These are phyloP conservation scores for Trypanosoma brucei DNA, from an alignment of 208 protist genomes.

Conservation along the genomic window DNA sequence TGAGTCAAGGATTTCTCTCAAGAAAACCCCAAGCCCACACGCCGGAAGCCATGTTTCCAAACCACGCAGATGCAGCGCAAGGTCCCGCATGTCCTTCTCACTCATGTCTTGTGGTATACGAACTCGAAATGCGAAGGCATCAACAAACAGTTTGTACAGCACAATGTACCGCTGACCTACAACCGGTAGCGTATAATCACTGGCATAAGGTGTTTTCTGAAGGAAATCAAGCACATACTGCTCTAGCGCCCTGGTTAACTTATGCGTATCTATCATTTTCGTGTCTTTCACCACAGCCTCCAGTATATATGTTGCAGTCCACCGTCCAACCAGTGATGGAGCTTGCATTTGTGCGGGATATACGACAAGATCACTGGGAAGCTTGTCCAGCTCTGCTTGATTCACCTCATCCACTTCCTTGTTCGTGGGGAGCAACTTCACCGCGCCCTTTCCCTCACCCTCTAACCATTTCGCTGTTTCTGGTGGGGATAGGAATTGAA, in stretches of 20 bases:
- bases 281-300: conserved; percentile 21
- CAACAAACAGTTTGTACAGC: conserved; percentile 74
- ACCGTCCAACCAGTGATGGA: conserved; percentile 51
- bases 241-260: conserved; percentile 18
- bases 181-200: conserved; percentile 6
- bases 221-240: conserved; percentile 36
- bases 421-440: conserved; percentile 86
- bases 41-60: conserved; percentile 18
- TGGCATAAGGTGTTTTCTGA: conserved; percentile 13
- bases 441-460: conserved; percentile 25
- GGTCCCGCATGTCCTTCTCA: conserved; percentile 30
- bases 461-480: conserved; percentile 5
- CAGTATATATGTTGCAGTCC: conserved; percentile 72
- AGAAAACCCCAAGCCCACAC: conserved; percentile 29
- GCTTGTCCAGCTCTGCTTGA: conserved; percentile 46
- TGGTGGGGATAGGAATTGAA: conserved; percentile 37
- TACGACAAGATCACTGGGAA: conserved; percentile 57
- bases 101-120: conserved; percentile 53
- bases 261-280: conserved; percentile 10
- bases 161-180: conserved; percentile 35
- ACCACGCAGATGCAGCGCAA: conserved; percentile 31
- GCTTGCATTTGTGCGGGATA: conserved; percentile 47
- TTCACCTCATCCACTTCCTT: conserved; percentile 61
- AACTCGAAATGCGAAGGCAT: conserved; percentile 74
- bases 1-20: conserved; percentile 53